A percentile compares a stretch with the other conserved stretches of the same genome.
These are phyloP conservation scores for Microdochium trichocladiopsis DNA, from an alignment of 2,329 filamentous ascomycete genomes.

Conservation along the genomic window DNA sequence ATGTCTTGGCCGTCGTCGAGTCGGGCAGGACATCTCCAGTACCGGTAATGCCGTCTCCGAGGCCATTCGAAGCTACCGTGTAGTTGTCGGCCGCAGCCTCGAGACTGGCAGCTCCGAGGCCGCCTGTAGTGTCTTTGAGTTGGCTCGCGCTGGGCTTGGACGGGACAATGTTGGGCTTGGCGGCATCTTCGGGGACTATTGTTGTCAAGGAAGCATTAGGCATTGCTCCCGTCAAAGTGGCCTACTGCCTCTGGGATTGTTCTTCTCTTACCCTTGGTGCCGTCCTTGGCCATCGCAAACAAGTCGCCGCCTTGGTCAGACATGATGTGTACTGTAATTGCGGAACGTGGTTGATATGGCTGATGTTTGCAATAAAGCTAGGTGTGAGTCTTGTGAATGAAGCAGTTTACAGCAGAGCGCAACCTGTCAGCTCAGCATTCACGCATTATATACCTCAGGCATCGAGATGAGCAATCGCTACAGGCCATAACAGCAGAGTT, in stretches of 20 bases:
- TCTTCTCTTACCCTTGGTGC: constrained; percentile 9
- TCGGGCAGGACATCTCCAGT: constrained; percentile 10
- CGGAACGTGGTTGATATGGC: neutral
- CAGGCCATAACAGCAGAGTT: no score
- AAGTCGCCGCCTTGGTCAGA: constrained; percentile 8
- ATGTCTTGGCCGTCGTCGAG: constrained; percentile 7
- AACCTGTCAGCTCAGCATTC: no score
- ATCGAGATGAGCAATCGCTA: no score
- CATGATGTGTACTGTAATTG: constrained; percentile 2
- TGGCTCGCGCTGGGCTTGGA: constrained; percentile 4
- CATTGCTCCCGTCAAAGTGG: neutral
- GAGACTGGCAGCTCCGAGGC: constrained; percentile 2
- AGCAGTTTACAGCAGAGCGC: no score
- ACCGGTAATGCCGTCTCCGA: constrained; percentile 8
- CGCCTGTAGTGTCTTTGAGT: constrained; percentile 1
- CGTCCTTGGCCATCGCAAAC: constrained; percentile 14
- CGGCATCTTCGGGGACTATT: constrained; percentile 11
- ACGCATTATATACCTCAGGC: no score
- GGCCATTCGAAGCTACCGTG: neutral
- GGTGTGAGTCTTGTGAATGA: no score
- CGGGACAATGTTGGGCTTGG: constrained; percentile 10
- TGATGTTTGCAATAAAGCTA: no score
- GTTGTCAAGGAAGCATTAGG: neutral
- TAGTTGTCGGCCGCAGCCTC: constrained; percentile 4
- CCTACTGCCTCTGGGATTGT: neutral